These are phyloP conservation scores for Metschnikowia lunata DNA, from an alignment of 805 yeast species.

Conservation along the genomic window DNA sequence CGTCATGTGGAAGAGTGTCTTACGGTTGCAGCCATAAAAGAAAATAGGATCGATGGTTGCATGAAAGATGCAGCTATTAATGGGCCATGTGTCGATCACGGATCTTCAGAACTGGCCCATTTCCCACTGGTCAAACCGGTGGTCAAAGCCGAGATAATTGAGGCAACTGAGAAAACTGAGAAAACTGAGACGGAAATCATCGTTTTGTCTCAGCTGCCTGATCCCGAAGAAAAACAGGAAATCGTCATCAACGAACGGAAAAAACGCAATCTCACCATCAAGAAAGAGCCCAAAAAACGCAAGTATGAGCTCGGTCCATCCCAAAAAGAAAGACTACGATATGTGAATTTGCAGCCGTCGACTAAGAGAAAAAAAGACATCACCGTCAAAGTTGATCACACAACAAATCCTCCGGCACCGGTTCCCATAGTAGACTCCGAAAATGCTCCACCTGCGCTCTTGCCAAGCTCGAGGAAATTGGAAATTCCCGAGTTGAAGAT, in stretches of 20 bases:
- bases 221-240: conserved; percentile 12
- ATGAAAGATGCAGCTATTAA: not conserved
- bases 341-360: conserved; percentile 8
- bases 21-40: conserved; percentile 22
- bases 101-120: too few species aligned
- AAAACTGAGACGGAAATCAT: not conserved
- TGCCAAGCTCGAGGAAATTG: conserved; percentile 15
- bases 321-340: conserved; percentile 11
- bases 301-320: conserved; percentile 8
- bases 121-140: not conserved
- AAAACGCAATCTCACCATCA: too few species aligned
- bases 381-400: conserved; percentile 8
- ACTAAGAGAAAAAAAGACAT: conserved; percentile 7
- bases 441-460: conserved; percentile 6
- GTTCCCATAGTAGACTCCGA: not conserved
- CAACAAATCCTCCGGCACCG: too few species aligned
- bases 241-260: conserved; percentile 1
- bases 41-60: conserved; percentile 17
- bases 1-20: conserved; percentile 57
- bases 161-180: not conserved
- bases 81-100: too few species aligned
- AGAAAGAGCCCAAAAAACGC: not conserved
- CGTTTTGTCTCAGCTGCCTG: not conserved
- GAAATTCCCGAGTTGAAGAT: conserved; percentile 55
- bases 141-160: not conserved